Conservation (phyloP, 2,329 filamentous ascomycete species). For the Cladosporium phlei region DNA sequence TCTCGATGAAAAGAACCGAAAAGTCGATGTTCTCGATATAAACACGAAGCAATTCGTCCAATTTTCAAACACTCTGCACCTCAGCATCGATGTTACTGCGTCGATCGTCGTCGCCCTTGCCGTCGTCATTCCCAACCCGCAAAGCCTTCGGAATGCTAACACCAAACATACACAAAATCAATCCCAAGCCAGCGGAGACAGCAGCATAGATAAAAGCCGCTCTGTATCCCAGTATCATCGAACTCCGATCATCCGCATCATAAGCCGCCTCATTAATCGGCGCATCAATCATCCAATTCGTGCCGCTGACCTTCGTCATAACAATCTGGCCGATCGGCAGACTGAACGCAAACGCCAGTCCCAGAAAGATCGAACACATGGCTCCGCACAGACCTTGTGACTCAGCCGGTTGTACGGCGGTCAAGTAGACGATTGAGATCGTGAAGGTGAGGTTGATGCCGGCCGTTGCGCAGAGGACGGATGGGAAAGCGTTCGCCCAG, state of each 20-base stretch:
- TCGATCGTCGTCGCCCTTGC: no score
- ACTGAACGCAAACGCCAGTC: constrained; percentile 34
- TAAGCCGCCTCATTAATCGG: not conserved
- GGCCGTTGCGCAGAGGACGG: constrained; percentile 33
- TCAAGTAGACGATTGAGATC: constrained; percentile 31
- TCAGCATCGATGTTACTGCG: no score
- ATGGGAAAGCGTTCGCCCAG: constrained; percentile 34
- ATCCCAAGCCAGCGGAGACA: constrained; percentile 25
- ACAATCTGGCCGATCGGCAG: constrained; percentile 32
- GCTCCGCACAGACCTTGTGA: constrained; percentile 33
- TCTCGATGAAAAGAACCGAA: no score
- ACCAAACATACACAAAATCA: constrained; percentile 25
- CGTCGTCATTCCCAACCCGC: constrained; percentile 9
- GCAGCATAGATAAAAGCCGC: constrained; percentile 30
- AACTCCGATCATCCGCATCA: not conserved
- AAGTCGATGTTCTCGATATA: no score
- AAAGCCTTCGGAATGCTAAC: constrained; percentile 21
- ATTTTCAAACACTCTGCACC: no score
- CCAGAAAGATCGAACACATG: constrained; percentile 32
- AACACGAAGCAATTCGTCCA: no score
- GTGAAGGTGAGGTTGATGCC: constrained; percentile 35
- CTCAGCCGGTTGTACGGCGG: constrained; percentile 26
- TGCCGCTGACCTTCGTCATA: constrained; percentile 1
- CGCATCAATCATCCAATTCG: not conserved
- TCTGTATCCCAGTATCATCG: constrained; percentile 18